phyloP scores from a whole-genome alignment of 2,329 filamentous ascomycete species.

The Chaetomiaceae sp. region DNA sequence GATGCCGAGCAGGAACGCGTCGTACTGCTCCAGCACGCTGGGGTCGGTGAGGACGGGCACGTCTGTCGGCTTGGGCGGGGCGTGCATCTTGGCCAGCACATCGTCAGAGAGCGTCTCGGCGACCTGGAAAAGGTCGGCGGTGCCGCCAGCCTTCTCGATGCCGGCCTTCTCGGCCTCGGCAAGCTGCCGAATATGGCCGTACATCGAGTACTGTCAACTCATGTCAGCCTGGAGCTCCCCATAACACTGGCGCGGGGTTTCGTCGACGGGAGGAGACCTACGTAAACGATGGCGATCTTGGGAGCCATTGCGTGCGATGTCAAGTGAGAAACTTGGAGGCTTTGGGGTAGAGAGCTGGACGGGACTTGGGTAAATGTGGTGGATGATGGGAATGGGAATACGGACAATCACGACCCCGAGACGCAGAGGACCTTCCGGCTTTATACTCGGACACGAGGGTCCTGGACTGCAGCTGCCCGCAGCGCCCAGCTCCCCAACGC shows the following conservation, averaged over 20 bases:
- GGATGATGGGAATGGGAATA: not conserved
- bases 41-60: constrained; percentile 60
- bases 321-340: not conserved
- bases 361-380: not conserved
- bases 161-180: constrained; percentile 89
- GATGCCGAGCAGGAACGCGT: constrained; percentile 88
- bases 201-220: constrained; percentile 83
- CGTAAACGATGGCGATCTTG: constrained; percentile 87
- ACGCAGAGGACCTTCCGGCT: not conserved
- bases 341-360: not conserved
- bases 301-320: constrained; percentile 66
- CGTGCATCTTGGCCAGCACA: constrained; percentile 85
- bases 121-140: constrained; percentile 79
- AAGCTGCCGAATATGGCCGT: constrained; percentile 80
- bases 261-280: constrained; percentile 50
- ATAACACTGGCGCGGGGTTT: no score
- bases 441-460: not conserved
- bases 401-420: not conserved
- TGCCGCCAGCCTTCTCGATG: constrained; percentile 80
- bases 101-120: constrained; percentile 81
- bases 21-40: constrained; percentile 64
- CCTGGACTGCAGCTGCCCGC: not conserved
- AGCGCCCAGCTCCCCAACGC: not conserved
- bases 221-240: no score
- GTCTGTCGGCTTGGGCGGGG: constrained; percentile 66